Conservation (phyloP, 75 land plant genomes). For the Adiantum capillusveneris region DNA sequence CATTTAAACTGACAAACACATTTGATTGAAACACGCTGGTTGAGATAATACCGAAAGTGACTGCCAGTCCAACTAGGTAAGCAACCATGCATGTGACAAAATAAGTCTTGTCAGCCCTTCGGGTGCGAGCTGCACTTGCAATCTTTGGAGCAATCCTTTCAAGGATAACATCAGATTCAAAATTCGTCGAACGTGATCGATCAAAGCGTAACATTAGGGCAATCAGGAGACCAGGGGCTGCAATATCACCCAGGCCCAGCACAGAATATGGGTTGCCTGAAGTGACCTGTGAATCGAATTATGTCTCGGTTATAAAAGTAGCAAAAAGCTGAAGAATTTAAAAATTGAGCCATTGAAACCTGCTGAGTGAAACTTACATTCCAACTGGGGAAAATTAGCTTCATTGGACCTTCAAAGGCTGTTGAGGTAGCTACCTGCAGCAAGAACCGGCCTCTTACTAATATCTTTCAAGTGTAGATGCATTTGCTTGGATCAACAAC, state of each 20-base stretch:
- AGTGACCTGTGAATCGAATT: conserved; percentile 22
- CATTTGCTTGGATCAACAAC: no score
- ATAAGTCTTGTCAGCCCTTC: conserved; percentile 33
- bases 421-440: conserved; percentile 48
- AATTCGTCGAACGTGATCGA: conserved; percentile 16
- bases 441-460: neutral
- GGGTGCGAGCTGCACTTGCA: neutral
- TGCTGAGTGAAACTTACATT: conserved; percentile 13
- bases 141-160: no score
- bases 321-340: no score
- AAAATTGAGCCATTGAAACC: neutral
- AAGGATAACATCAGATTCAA: conserved; percentile 1
- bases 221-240: conserved; percentile 40
- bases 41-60: conserved; percentile 34
- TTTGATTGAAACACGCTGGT: no score
- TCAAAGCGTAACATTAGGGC: conserved; percentile 45
- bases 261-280: conserved; percentile 30
- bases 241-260: conserved; percentile 41
- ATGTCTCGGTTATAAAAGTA: no score
- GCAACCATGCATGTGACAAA: conserved; percentile 35
- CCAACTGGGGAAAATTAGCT: conserved; percentile 35
- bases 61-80: conserved; percentile 35
- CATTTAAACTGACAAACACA: no score
- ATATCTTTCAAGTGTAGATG: no score
- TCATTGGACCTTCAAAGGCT: conserved; percentile 49